Base-by-base conservation (phyloP, 805 yeast species). In the Nakazawaea ishiwadae region DNA sequence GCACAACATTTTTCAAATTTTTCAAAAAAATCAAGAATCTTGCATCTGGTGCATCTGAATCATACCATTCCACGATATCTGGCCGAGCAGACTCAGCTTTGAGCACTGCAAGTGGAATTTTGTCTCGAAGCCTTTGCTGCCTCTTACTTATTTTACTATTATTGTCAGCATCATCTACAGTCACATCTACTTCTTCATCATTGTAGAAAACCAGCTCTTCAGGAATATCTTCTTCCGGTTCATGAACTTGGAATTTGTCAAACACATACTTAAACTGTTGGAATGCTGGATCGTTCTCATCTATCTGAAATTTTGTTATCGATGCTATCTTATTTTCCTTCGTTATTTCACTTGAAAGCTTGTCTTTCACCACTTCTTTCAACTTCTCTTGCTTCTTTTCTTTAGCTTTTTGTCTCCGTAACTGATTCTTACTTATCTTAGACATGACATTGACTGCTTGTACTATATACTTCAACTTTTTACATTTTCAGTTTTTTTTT, bases 31-130 rank as follows among this genome's bases (percentile, higher is more conserved):
- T 77, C 11, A 79, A 67, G 16, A 89, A 55, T 36, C 66, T 61
- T 2, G 99, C 96, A 51, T 87, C 91, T 1, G 69, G 70, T 0
- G 97, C 83, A 63, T 90, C 93, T 2, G 80, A 82, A 58, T 93
- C 98, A 51, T 66, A 77, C 95, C 95, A 84, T 48, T 89, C 95
- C 1, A 91, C 81, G 4, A 80, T 55, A 44, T 85, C 87, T 0
- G 98, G 97, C 20, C 65, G 63, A 2, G 62, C 49, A 0, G 84
- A 69, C 17, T 66, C 57, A 0, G 84, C 68, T 55, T 90, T 91
- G 39, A 91, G 64, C 7, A 69, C 66, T 0, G 90, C 77, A 12
- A 91, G 59, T 1, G 93, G 74, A 0, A 87, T 73, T 50, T 81
- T 80, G 38, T 71, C 67, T 35, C 60, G 53, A 46, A 69, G 69